phyloP scores from a whole-genome alignment of 2,329 filamentous ascomycete species.

The Chrysosporium queenslandicum region DNA sequence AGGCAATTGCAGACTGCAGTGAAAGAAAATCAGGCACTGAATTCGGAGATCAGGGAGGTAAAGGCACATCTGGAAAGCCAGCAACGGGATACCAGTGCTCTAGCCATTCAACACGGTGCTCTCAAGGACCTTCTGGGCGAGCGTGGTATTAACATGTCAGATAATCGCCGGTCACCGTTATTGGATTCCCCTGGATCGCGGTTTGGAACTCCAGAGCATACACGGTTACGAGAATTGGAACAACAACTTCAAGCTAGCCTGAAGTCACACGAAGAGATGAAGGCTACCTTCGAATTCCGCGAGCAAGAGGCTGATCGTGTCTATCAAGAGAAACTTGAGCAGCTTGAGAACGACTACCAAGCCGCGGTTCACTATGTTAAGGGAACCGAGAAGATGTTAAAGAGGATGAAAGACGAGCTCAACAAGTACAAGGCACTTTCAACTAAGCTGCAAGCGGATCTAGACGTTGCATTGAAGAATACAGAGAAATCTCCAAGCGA shows the following conservation, averaged over 20 bases:
- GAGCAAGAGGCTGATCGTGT: slow-evolving; percentile 78
- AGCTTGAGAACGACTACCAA: slow-evolving; percentile 94
- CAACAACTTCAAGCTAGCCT: slow-evolving; percentile 69
- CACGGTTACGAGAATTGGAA: slow-evolving; percentile 73
- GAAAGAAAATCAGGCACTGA: slow-evolving; percentile 71
- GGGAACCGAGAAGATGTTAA: slow-evolving; percentile 97
- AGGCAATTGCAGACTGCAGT: slow-evolving; percentile 79
- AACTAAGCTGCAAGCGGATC: slow-evolving; percentile 66
- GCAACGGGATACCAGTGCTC: slow-evolving; percentile 86
- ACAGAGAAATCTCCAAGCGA: slow-evolving; percentile 32
- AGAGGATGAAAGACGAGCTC: slow-evolving; percentile 97
- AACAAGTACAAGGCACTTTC: slow-evolving; percentile 84
- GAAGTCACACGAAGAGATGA: slow-evolving; percentile 77
- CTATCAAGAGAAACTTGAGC: slow-evolving; percentile 85
- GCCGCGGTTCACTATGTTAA: slow-evolving; percentile 97
- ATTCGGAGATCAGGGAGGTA: slow-evolving; percentile 69
- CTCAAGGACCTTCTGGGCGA: slow-evolving; percentile 87
- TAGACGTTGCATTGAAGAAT: slow-evolving; percentile 56
- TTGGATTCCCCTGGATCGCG: slow-evolving; percentile 64
- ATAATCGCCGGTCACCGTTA: slow-evolving; percentile 57
- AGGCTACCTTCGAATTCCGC: slow-evolving; percentile 63
- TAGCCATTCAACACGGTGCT: slow-evolving; percentile 82
- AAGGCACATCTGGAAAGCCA: slow-evolving; percentile 74
- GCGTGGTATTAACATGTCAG: slow-evolving; percentile 70
- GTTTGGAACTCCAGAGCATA: slow-evolving; percentile 68